These are phyloP conservation scores for Scopulariopsis brevicaulis DNA, from an alignment of 2,329 filamentous ascomycete species.

Conservation along the genomic window DNA sequence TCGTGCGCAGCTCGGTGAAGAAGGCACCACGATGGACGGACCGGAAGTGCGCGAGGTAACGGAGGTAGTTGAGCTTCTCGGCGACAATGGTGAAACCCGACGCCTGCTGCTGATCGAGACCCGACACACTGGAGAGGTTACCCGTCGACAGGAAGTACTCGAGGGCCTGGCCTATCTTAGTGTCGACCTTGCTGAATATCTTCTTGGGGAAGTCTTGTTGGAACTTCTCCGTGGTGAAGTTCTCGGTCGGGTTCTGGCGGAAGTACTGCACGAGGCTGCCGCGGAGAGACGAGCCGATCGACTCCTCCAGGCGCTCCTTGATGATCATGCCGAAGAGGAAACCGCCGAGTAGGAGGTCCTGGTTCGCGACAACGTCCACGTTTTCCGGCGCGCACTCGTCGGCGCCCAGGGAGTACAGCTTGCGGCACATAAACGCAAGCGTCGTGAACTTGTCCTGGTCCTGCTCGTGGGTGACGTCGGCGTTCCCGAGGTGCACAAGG, in stretches of 20 bases:
- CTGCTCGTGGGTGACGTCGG: slow-evolving; percentile 72
- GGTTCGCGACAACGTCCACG: slow-evolving; percentile 90
- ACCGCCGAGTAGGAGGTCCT: slow-evolving; percentile 86
- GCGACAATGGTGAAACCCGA: slow-evolving; percentile 95
- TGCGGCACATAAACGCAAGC: slow-evolving; percentile 91
- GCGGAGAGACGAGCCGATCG: slow-evolving; percentile 49
- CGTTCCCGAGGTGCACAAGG: slow-evolving; percentile 79
- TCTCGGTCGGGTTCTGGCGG: slow-evolving; percentile 44
- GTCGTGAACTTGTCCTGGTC: slow-evolving; percentile 89
- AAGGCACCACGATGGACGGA: slow-evolving; percentile 99
- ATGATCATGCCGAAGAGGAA: slow-evolving; percentile 92
- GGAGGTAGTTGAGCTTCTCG: slow-evolving; percentile 97
- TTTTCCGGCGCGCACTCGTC: slow-evolving; percentile 92
- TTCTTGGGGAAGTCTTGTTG: slow-evolving; percentile 65
- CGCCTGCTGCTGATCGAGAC: slow-evolving; percentile 86
- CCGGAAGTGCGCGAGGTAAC: slow-evolving; percentile 97
- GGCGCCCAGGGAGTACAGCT: slow-evolving; percentile 85
- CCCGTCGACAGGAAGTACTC: slow-evolving; percentile 97
- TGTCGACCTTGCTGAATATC: slow-evolving; percentile 72
- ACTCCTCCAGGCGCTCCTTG: slow-evolving; percentile 89
- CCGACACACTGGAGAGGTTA: slow-evolving; percentile 82
- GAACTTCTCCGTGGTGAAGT: slow-evolving; percentile 71
- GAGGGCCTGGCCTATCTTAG: slow-evolving; percentile 75
- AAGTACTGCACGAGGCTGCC: slow-evolving; percentile 44
- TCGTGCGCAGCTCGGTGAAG: slow-evolving; percentile 96